Base-by-base conservation (phyloP, 768 basidiomycete genomes). In the Amanita subjunquillea region DNA sequence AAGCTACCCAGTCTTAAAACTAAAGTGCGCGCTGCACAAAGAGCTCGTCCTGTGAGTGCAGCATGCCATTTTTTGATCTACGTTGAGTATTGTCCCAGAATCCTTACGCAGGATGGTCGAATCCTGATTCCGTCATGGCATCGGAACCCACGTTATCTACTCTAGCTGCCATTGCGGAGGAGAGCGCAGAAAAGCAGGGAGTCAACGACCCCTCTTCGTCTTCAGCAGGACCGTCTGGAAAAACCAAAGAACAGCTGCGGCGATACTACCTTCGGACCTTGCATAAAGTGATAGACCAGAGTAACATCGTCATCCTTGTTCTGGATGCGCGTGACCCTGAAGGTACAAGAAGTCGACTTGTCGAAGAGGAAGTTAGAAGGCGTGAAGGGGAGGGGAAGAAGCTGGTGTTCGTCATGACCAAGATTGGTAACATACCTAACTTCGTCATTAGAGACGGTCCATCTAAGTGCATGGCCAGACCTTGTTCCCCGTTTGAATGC, bases 281-380 rank as follows among this genome's bases (percentile, higher is more conserved):
- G 22, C 83, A 91, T 68, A 92, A 89, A 69, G 95, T 99, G 42
- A 86, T 98, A 55, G 93, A 96, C 57, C 77, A 93, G 61, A 85
- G 87, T 57, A 94, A 98, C 63, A 87, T 99, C 30, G 69, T 98
- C 48, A 75, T 98, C 42, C 84, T 88, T 34, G 89, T 91, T 0
- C 74, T 98, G 13, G 96, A 98, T 68, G 94, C 94, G 1, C 74
- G 95, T 38, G 95, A 98, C 71, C 95, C 96, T 2, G 87, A 95
- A 54, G 94, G 95, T 0, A 94, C 91, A 39, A 70, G 95, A 57
- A 95, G 91, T 67, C 75, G 86, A 48, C 75, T 95, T 37, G 92
- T 98, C 3, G 96, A 99, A 65, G 91, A 95, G 62, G 94, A 96
- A 64, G 92, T 96, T 0, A 73, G 87, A 42, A 73, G 90, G 56